Percentiles rank a stretch among this genome's conserved stretches.
Evolutionary conservation across 768 basidiomycete species (phyloP).

Genomic region (Pholiota microspora): DNA sequence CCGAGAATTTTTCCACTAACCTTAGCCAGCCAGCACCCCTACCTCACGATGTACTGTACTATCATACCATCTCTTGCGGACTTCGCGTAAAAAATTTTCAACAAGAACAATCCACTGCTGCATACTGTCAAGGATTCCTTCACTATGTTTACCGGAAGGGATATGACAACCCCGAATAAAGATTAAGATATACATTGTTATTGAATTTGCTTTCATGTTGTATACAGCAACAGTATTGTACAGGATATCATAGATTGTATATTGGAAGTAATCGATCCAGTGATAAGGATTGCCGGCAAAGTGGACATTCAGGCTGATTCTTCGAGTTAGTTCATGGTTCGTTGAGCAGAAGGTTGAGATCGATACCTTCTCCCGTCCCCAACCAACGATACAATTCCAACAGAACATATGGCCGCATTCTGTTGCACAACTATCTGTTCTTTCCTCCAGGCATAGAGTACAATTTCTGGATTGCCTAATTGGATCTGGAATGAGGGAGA

Average conservation of each 20-base stretch:
- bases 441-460: constrained; percentile 82
- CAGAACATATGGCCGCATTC: constrained; percentile 91
- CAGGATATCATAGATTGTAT: constrained; percentile 67
- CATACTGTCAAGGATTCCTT: neutral
- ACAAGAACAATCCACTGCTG: neutral
- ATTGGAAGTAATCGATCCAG: constrained; percentile 72
- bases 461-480: constrained; percentile 65
- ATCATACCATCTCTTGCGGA: neutral
- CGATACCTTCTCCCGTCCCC: constrained; percentile 83
- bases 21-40: neutral
- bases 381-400: constrained; percentile 86
- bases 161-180: no score
- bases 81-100: neutral
- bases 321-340: neutral
- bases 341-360: neutral
- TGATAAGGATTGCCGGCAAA: constrained; percentile 77
- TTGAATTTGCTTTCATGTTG: no score
- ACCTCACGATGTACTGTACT: no score
- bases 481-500: constrained; percentile 50
- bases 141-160: neutral
- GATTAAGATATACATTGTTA: no score
- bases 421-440: constrained; percentile 78
- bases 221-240: constrained; percentile 10
- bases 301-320: constrained; percentile 75
- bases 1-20: constrained; percentile 64